A percentile compares a stretch with the other conserved stretches of the same genome.
These are phyloP conservation scores for Amylostereum chailletii DNA, from an alignment of 1,284 basidiomycete species.

Conservation along the genomic window DNA sequence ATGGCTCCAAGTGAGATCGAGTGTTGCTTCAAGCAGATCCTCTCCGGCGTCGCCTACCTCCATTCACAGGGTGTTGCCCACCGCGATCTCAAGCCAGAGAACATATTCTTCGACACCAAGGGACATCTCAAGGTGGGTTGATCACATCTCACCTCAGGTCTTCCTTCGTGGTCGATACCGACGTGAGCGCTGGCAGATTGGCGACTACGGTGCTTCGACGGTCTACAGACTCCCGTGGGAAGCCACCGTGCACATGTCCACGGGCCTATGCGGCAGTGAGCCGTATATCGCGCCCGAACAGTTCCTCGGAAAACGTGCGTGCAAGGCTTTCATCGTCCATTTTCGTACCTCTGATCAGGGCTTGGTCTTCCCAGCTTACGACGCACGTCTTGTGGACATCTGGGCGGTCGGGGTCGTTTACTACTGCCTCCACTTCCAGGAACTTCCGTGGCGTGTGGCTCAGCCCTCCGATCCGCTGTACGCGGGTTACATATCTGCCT, in stretches of 20 bases:
- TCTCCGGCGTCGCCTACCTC: conserved; percentile 83
- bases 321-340: conserved; percentile 18
- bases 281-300: conserved; percentile 99
- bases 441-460: conserved; percentile 94
- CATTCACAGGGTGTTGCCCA: conserved; percentile 97
- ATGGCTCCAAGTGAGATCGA: conserved; percentile 95
- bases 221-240: conserved; percentile 99
- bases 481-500: conserved; percentile 73
- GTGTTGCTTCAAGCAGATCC: conserved; percentile 96
- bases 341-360: conserved; percentile 15
- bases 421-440: conserved; percentile 97
- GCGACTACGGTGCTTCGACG: conserved; percentile 97
- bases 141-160: neutral
- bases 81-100: conserved; percentile 97
- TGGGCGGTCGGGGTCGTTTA: conserved; percentile 98
- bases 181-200: conserved; percentile 53
- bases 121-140: conserved; percentile 83
- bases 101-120: conserved; percentile 87
- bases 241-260: conserved; percentile 92
- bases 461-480: conserved; percentile 82
- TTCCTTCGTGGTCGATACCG: neutral
- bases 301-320: conserved; percentile 91
- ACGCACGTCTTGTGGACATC: conserved; percentile 93
- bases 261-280: conserved; percentile 94
- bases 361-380: conserved; percentile 65